Percentiles rank a stretch among this genome's conserved stretches.
Evolutionary conservation across 805 yeast genomes (phyloP).

Genomic region (Crinitomyces ghanaensis): DNA sequence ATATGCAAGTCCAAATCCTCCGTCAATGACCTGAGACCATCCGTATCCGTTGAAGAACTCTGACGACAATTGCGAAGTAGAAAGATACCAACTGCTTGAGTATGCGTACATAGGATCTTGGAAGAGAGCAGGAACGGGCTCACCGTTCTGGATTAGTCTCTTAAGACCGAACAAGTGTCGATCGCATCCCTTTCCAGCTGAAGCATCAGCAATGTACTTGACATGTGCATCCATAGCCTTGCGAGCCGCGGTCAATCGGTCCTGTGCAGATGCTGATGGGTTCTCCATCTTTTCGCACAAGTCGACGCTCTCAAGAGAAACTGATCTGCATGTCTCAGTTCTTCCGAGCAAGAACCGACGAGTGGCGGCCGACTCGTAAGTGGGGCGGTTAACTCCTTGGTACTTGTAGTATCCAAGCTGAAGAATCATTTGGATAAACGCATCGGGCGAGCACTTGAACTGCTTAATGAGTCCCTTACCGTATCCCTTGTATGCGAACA

Average conservation of each 20-base stretch:
- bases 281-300: conserved; percentile 70
- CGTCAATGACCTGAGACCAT: conserved; percentile 89
- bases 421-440: conserved; percentile 78
- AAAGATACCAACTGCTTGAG: conserved; percentile 74
- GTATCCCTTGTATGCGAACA: conserved; percentile 70
- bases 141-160: conserved; percentile 51
- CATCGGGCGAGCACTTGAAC: conserved; percentile 85
- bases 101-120: conserved; percentile 65
- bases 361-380: conserved; percentile 94
- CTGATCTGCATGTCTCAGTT: conserved; percentile 87
- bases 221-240: conserved; percentile 67
- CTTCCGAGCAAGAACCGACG: conserved; percentile 82
- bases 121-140: conserved; percentile 53
- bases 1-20: conserved; percentile 89
- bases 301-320: conserved; percentile 53
- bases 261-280: conserved; percentile 36
- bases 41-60: conserved; percentile 87
- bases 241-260: conserved; percentile 57
- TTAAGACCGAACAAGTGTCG: conserved; percentile 87
- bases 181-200: conserved; percentile 82
- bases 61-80: conserved; percentile 82
- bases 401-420: conserved; percentile 84
- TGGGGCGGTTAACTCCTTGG: conserved; percentile 72
- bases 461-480: conserved; percentile 81
- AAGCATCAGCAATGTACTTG: conserved; percentile 60